phyloP scores from a whole-genome alignment of 192 early-diverging fungal species.

The Podila minutissima region DNA sequence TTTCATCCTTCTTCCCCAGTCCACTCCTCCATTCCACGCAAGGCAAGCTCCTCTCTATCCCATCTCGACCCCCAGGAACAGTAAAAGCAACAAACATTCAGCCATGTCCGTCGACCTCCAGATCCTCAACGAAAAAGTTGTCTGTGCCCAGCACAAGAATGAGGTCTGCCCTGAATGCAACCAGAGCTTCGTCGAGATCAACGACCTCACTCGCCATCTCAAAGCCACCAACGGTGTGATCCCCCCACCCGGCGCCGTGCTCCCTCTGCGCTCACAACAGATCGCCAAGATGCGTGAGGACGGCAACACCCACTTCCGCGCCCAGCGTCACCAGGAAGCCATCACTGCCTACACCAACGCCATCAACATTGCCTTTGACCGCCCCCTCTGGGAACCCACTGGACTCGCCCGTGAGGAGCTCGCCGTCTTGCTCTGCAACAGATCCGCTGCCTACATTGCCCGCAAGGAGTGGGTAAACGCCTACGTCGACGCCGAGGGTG shows the following conservation, averaged over 20 bases:
- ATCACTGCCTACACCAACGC: slow-evolving; percentile 90
- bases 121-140: slow-evolving; percentile 59
- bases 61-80: neutral
- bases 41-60: slow-evolving; percentile 1
- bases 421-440: slow-evolving; percentile 69
- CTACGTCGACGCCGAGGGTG: slow-evolving; percentile 75
- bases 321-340: slow-evolving; percentile 83
- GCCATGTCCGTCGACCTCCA: slow-evolving; percentile 50
- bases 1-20: neutral
- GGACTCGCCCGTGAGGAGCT: slow-evolving; percentile 73
- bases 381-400: slow-evolving; percentile 80
- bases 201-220: slow-evolving; percentile 71
- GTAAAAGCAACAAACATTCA: neutral
- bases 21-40: neutral
- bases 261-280: slow-evolving; percentile 63
- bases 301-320: slow-evolving; percentile 89
- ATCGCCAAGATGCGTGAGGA: slow-evolving; percentile 70
- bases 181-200: slow-evolving; percentile 70
- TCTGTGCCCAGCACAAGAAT: slow-evolving; percentile 69
- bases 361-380: slow-evolving; percentile 77
- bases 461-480: slow-evolving; percentile 74
- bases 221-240: slow-evolving; percentile 68
- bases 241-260: slow-evolving; percentile 71
- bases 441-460: slow-evolving; percentile 72
- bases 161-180: slow-evolving; percentile 72